phyloP scores from a whole-genome alignment of 345 rosid species.

The Populus ilicifolia region DNA sequence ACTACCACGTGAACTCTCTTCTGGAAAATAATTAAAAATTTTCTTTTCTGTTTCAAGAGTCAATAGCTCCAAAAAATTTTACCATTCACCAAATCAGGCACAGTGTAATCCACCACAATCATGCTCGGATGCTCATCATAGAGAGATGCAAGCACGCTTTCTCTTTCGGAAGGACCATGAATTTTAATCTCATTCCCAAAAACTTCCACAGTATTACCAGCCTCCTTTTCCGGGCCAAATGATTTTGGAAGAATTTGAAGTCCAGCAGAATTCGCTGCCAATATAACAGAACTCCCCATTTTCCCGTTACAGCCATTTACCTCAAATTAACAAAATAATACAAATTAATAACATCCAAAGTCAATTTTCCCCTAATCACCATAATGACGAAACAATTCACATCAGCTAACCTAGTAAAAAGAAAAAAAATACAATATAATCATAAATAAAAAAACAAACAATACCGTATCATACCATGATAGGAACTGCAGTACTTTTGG shows the following conservation, averaged over 20 bases:
- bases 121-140: conserved; percentile 62
- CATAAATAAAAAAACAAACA: no score
- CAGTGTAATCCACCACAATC: conserved; percentile 78
- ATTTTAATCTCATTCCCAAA: conserved; percentile 68
- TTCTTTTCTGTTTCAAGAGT: not conserved
- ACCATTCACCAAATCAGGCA: conserved; percentile 89
- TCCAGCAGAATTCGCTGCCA: conserved; percentile 85
- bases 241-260: conserved; percentile 68
- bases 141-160: conserved; percentile 55
- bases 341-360: not conserved
- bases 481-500: conserved; percentile 10
- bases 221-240: conserved; percentile 65
- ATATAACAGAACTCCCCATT: conserved; percentile 88
- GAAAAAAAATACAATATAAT: not conserved
- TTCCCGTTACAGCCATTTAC: conserved; percentile 84
- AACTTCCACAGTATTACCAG: conserved; percentile 56
- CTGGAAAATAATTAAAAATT: not conserved
- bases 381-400: not conserved
- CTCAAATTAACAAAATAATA: conserved; percentile 30
- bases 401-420: not conserved
- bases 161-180: conserved; percentile 71
- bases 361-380: not conserved
- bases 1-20: not conserved
- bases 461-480: conserved; percentile 9
- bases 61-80: not conserved